Base-by-base conservation (phyloP, 148 eudicot genomes). In the Camellia lanceoleosa region DNA sequence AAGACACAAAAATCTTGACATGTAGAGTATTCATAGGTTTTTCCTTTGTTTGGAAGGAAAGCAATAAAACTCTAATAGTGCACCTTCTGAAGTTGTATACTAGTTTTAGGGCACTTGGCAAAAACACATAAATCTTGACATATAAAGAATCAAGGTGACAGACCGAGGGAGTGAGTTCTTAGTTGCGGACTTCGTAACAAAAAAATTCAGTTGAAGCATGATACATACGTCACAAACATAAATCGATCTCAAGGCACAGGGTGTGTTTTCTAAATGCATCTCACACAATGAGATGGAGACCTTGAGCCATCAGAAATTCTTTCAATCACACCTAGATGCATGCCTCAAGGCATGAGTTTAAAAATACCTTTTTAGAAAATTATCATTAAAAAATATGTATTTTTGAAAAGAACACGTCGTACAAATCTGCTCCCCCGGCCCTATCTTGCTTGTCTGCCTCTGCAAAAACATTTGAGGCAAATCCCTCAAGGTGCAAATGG, bases 371-470 rank as follows among this genome's bases (percentile, higher is more conserved):
- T 5, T 9, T 14, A 38, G 51, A 8, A 19, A 79, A 60, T 4
- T 56, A 87, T 30, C 38, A 30, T 69, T 63, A 75, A 52, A 13
- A 30, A 58, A 64, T 7, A 30, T 30, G 38, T 30, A 30, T 30
- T 30, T 30, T 30, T 30, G 76, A 10, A 30, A 23, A 71, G 56
- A 66, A 74, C 55, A 16, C 62, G 68, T 51, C 91, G 71, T 91
- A 95, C 98, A 93, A 71, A 85, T 95, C 96, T 75, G 96, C 92
- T 83, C 94, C 88, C 12, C 97, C 98, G 23, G 96, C 98, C 68
- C 98, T 87, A 84, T 95, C 97, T 87, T 95, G 98, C 89, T 95
- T 95, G 86, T 95, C 97, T 75, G 98, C 97, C 87, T 91, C 93
- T 1, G 90, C 84, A 79, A 95, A 95, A 49, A 93, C 96, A 75